Conservation (phyloP, 73 alveolate species). For the Urostyla sp. region DNA sequence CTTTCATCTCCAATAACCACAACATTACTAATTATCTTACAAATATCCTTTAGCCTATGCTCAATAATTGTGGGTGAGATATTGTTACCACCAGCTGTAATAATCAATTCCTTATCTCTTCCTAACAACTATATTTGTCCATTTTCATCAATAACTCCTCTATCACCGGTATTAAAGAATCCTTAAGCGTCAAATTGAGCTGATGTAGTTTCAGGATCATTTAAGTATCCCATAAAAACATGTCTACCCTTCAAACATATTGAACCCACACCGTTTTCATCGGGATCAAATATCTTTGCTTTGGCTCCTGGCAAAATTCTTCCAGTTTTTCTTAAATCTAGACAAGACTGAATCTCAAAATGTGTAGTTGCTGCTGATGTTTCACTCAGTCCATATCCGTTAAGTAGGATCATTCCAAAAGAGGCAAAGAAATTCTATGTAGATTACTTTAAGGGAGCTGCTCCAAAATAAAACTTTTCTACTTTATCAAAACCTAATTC, state of each 20-base stretch:
- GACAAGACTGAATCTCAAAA: conserved; percentile 4
- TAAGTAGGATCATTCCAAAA: conserved; percentile 57
- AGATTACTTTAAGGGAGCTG: conserved; percentile 73
- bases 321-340: conserved; percentile 57
- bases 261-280: conserved; percentile 73
- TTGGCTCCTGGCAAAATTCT: conserved; percentile 63
- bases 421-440: conserved; percentile 65
- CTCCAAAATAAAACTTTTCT: conserved; percentile 49
- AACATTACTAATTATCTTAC: conserved; percentile 56
- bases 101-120: conserved; percentile 77
- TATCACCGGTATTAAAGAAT: conserved; percentile 78
- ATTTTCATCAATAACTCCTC: conserved; percentile 59
- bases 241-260: conserved; percentile 79
- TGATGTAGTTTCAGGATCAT: conserved; percentile 41
- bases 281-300: conserved; percentile 58
- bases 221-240: conserved; percentile 73
- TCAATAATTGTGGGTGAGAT: conserved; percentile 80
- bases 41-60: conserved; percentile 56
- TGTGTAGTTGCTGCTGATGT: conserved; percentile 74
- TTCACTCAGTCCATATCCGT: conserved; percentile 79
- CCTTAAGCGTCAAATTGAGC: conserved; percentile 76
- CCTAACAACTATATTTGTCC: conserved; percentile 77
- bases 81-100: conserved; percentile 89
- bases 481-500: conserved; percentile 60
- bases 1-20: conserved; percentile 77